A percentile compares a stretch with the other conserved stretches of the same genome.
Evolutionary conservation across 1,284 basidiomycete genomes (phyloP).

Genomic region (Microbotryum intermedium): DNA sequence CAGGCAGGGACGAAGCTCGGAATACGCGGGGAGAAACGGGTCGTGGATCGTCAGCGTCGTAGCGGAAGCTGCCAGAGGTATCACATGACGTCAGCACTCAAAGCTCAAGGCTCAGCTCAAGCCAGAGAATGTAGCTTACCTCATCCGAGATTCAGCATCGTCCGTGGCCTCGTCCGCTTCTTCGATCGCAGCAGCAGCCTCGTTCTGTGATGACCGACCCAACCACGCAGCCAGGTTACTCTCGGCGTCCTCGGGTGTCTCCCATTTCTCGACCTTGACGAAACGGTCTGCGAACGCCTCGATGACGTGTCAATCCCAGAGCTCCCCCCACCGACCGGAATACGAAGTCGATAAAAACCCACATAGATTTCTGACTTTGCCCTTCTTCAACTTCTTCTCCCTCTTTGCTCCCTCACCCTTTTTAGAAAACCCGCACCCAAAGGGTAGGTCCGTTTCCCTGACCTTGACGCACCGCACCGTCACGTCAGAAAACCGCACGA

Average conservation of each 20-base stretch:
- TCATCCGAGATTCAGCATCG: constrained; percentile 15
- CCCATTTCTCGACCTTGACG: constrained; percentile 52
- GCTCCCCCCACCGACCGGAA: constrained; percentile 45
- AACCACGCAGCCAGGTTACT: neutral
- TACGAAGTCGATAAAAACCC: constrained; percentile 41
- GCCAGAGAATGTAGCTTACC: neutral
- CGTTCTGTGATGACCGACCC: neutral
- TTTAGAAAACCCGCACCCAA: constrained; percentile 17
- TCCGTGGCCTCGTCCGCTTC: neutral
- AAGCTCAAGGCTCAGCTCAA: too few relatives aligned
- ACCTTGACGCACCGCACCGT: constrained; percentile 81
- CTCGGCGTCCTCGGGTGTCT: constrained; percentile 4
- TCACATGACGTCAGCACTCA: neutral
- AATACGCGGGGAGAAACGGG: neutral
- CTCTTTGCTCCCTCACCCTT: constrained; percentile 22
- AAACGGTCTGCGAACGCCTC: constrained; percentile 70
- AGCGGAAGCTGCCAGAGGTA: constrained; percentile 14
- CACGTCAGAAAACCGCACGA: constrained; percentile 91
- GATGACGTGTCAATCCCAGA: constrained; percentile 69
- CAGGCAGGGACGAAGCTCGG: constrained; percentile 4
- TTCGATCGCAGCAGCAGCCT: constrained; percentile 5
- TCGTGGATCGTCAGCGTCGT: constrained; percentile 24
- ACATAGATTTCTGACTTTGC: constrained; percentile 66
- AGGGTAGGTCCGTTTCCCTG: constrained; percentile 69
- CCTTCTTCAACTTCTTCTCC: constrained; percentile 44